Base-by-base conservation (phyloP, 2,329 filamentous ascomycete genomes). In the Colletotrichum theobromicola region DNA sequence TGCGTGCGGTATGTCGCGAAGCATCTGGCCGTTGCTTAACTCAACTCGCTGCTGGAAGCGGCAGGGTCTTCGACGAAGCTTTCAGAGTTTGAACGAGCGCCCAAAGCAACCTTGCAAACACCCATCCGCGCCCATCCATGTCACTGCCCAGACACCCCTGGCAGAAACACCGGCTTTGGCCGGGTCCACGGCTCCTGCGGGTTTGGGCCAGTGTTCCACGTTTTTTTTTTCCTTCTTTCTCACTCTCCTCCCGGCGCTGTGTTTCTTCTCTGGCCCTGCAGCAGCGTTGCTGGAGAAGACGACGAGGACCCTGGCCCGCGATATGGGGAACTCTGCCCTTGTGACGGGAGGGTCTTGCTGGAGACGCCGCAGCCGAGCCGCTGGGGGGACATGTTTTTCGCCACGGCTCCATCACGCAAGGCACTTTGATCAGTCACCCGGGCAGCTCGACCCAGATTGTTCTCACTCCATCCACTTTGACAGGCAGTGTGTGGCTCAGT, bases 391-490 rank as follows among this genome's bases (percentile, higher is more conserved):
- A 10, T 46, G 46, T 37, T 66, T 18, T 30, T 58, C 30, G 28
- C 57, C 66, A 13, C 46, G 70, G 32, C 50, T 61, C 61, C 71
- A 74, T 74, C 60, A 70, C 64, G 53, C 30, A 61, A 42, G 32
- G 60, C n/a, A n/a, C 28, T 53, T 60, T 32, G 21, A 28, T 75
- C 69, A 50, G 16, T 75, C 64, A 68, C 34, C 50, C 34, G 72
- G 69, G 46, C 70, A 61, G 18, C 63, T 72, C 69, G 55, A 70
- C 68, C 68, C 63, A 72, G n/a, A 63, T 37, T 26, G 63, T 21
- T 63, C 57, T 55, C 62, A 32, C 60, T 24, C 70, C 58, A 53
- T 70, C 50, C 71, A 70, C 67, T 37, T 28, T 30, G n/a, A 32
- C 64, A 53, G 55, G 24, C 26, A 32, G 46, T 46, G 60, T 15